Base-by-base conservation (phyloP, 352 stramenopile genomes). In the Globisporangium uncinulatum region DNA sequence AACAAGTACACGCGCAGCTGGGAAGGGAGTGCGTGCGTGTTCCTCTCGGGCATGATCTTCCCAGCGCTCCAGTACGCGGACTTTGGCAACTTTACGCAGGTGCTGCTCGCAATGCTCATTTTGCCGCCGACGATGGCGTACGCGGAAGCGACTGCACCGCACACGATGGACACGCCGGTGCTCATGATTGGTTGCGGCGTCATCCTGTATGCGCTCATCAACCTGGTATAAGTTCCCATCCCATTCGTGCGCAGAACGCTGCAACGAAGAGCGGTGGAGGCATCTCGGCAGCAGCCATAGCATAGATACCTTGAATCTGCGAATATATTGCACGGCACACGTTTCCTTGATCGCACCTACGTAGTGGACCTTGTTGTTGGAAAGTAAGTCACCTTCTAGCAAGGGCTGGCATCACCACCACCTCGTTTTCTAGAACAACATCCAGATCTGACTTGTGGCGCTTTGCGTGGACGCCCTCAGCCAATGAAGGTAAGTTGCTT, bases 91-190 rank as follows among this genome's bases (percentile, higher is more conserved):
- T 86, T 89, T 49, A 80, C 69, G 60, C 80, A 93, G 62, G 74
- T 91, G 57, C 56, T 88, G 56, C 65, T 86, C 54, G 76, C 80
- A 6, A 93, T 93, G 80, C 61, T 89, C 51, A 76, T 91, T 55
- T 59, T 93, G 53, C 77, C 79, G 29, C 81, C 81, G 5, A 88
- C 81, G 19, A 90, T 90, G 80, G 83, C 83, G 53, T 93, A 93
- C 65, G 83, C 83, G 0, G 83, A 93, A 64, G 83, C 83, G 20
- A 91, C 80, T 10, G 79, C 83, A 7, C 83, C 83, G 17, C 83
- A 93, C 67, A 93, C 80, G 47, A 93, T 93, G 80, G 83, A 93
- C 64, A 90, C 83, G 37, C 83, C 83, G 0, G 81, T 91, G 58
- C 66, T 93, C 57, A 93, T 93, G 83, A 82, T 88, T 57, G 79